Evolutionary conservation across 257 asterid species (phyloP).

Genomic region (Gentiana straminea): DNA sequence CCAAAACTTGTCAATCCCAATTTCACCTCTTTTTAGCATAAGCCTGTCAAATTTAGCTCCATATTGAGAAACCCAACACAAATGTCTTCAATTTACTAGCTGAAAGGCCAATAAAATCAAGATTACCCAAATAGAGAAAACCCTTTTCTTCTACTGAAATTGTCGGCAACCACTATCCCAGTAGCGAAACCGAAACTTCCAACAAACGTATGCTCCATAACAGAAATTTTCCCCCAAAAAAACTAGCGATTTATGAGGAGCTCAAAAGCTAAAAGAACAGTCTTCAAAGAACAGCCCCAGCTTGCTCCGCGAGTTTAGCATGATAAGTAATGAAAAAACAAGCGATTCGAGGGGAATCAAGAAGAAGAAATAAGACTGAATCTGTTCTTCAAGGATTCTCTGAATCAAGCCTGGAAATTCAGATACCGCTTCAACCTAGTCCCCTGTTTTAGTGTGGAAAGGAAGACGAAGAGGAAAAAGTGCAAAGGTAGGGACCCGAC

Average conservation of each 20-base stretch:
- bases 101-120: conserved; percentile 7
- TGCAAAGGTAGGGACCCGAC: too few relatives aligned
- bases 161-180: conserved; percentile 11
- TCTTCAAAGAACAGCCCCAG: too few relatives aligned
- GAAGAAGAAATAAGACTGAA: too few relatives aligned
- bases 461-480: too few relatives aligned
- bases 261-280: too few relatives aligned
- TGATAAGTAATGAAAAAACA: neutral
- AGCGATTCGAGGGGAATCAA: neutral
- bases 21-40: neutral
- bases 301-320: too few relatives aligned
- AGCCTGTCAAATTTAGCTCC: conserved; percentile 3
- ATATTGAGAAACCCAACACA: conserved; percentile 9
- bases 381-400: too few relatives aligned
- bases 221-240: conserved; percentile 1
- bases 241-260: too few relatives aligned
- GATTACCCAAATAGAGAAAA: conserved; percentile 6
- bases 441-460: too few relatives aligned
- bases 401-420: too few relatives aligned
- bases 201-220: conserved; percentile 9
- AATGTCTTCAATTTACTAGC: conserved; percentile 2
- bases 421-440: too few relatives aligned
- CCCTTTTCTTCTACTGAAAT: neutral
- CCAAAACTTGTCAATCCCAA: neutral
- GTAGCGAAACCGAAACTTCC: conserved; percentile 5